These are phyloP conservation scores for Colletotrichum siamense DNA, from an alignment of 2,329 filamentous ascomycete species.

Conservation along the genomic window DNA sequence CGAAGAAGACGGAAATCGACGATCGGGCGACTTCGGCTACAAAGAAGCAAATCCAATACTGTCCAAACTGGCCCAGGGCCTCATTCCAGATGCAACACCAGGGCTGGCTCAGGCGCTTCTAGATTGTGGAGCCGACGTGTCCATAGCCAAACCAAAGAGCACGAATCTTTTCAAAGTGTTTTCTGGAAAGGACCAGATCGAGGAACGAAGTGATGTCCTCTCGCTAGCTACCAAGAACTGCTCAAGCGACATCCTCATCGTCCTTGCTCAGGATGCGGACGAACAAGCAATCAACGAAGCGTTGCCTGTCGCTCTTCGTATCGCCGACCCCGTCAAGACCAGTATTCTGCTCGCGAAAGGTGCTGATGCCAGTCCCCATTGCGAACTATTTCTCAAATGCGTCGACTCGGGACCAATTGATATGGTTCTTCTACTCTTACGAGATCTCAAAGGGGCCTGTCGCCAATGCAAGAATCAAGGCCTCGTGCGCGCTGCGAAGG, in stretches of 20 bases:
- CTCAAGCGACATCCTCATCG: not conserved
- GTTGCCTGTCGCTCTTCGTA: not conserved
- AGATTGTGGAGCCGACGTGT: not conserved
- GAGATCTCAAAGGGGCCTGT: not conserved
- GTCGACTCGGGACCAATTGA: not conserved
- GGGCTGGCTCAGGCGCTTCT: not conserved
- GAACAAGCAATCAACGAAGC: not conserved
- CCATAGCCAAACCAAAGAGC: not conserved
- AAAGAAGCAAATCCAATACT: not conserved
- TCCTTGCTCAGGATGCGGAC: not conserved
- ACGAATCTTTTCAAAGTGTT: not conserved
- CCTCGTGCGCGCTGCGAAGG: not conserved
- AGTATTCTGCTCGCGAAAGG: not conserved
- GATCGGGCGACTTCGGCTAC: not conserved
- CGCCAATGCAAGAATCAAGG: not conserved
- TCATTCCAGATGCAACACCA: not conserved
- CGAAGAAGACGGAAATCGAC: not conserved
- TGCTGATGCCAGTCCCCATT: not conserved
- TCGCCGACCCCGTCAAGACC: not conserved
- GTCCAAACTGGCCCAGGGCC: not conserved
- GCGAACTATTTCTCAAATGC: not conserved
- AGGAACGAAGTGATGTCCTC: not conserved
- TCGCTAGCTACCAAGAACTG: not conserved
- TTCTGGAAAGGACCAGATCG: not conserved
- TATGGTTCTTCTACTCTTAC: not conserved